A percentile compares a stretch with the other conserved stretches of the same genome.
These are phyloP conservation scores for Leishmania tropica DNA, from an alignment of 208 protist species.

Conservation along the genomic window DNA sequence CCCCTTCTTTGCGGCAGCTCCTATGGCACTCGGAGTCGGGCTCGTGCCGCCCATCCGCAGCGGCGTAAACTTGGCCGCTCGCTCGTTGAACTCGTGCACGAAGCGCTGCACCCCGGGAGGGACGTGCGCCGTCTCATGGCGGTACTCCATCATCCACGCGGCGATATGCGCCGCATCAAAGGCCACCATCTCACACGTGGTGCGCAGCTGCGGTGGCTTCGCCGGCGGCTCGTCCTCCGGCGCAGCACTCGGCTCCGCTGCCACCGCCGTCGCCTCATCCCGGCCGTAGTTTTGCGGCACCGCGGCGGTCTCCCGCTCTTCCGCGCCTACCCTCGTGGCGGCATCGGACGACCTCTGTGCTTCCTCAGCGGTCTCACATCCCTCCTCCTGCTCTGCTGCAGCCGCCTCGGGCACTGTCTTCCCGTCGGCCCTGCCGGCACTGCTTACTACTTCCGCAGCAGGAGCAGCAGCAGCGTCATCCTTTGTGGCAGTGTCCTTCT, in stretches of 20 bases:
- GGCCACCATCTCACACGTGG: constrained; percentile 31
- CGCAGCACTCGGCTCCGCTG: background rate
- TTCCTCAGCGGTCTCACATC: background rate
- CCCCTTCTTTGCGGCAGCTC: constrained; percentile 2
- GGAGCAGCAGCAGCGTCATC: background rate
- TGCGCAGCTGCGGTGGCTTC: constrained; percentile 18
- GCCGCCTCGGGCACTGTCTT: background rate
- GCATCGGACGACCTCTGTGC: background rate
- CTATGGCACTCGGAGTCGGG: background rate
- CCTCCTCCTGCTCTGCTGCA: background rate
- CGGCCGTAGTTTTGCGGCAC: background rate
- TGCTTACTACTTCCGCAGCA: background rate
- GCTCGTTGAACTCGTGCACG: constrained; percentile 14
- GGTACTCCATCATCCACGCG: constrained; percentile 44
- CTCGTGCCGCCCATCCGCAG: constrained; percentile 8
- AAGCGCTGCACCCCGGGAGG: constrained; percentile 55
- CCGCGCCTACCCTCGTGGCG: background rate
- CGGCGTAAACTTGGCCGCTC: constrained; percentile 3
- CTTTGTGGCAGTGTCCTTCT: background rate
- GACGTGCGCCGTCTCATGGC: constrained; percentile 32
- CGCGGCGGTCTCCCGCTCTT: background rate
- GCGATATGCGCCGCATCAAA: constrained; percentile 41
- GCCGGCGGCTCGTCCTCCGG: background rate
- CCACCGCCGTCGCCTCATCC: background rate
- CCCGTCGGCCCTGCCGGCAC: background rate